A percentile compares a stretch with the other conserved stretches of the same genome.
Conservation (phyloP, 1,139 yeast species). For the Suhomyces atakaporum region DNA sequence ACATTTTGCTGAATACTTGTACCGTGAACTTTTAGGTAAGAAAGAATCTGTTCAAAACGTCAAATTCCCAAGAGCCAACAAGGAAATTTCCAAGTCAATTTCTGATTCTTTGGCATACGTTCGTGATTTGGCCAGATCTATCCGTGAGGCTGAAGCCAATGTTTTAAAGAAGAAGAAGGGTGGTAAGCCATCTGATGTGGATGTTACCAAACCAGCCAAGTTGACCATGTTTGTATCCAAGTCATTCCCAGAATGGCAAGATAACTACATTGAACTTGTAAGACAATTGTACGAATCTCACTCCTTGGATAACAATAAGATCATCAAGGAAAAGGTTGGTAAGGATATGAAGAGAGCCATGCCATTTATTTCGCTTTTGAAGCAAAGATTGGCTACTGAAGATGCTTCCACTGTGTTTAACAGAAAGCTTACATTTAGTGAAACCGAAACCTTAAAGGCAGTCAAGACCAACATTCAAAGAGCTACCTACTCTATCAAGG, state of each 20-base stretch:
- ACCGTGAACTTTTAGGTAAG: constrained; percentile 73
- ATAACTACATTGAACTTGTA: constrained; percentile 78
- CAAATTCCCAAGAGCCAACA: constrained; percentile 71
- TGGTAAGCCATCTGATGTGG: constrained; percentile 71
- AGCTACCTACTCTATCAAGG: constrained; percentile 64
- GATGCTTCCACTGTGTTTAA: constrained; percentile 78
- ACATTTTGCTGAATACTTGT: constrained; percentile 88
- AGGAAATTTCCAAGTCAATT: constrained; percentile 62
- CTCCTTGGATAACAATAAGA: constrained; percentile 60
- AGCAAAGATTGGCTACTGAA: constrained; percentile 72
- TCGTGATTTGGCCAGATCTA: constrained; percentile 72
- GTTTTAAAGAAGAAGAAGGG: constrained; percentile 91
- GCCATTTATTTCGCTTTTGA: constrained; percentile 90
- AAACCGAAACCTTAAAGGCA: constrained; percentile 66
- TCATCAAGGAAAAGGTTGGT: constrained; percentile 63
- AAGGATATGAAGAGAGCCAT: constrained; percentile 92
- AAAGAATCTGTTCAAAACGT: constrained; percentile 69
- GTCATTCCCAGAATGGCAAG: constrained; percentile 97
- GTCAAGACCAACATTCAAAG: constrained; percentile 56
- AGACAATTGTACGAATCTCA: constrained; percentile 72
- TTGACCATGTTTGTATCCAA: constrained; percentile 72
- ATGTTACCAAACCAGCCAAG: constrained; percentile 69
- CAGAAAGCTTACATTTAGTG: constrained; percentile 82
- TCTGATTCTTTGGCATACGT: constrained; percentile 76
- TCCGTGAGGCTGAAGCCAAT: constrained; percentile 91